Evolutionary conservation across 805 yeast species (phyloP), one percentile per base, ranked within the genome.

Genomic region (Starmerella stigmatis): DNA sequence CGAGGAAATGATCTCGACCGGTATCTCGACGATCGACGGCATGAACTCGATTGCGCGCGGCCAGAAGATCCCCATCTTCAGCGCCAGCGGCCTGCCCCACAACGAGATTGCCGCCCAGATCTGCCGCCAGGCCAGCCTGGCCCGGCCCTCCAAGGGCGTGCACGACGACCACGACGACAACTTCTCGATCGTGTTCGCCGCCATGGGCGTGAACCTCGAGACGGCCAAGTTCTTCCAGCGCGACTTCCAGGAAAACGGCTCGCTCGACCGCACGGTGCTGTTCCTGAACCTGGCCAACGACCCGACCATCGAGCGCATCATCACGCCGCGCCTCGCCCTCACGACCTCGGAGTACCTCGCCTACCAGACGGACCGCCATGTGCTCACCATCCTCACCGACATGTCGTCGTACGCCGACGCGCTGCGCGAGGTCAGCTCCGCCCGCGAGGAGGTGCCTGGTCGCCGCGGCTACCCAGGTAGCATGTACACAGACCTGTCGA

Each of bases 401-500:
- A 92, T 92, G 99, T 86, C 96, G 22, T 92, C 98, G n/a, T 92
- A 92, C 65, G 99, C 99, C 32, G 99, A 92, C 67, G 99, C 99
- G 32, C 73, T 92, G 64, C 88, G 99, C 80, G 99, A 92, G 73
- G 98, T 92, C 42, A 86, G 96, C 53, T 98, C 99, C 51, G 99
- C 99, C 40, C 86, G 99, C 75, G 99, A 92, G 71, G 98, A 94
- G 72, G 98, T 92, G 38, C 98, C 98, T 64, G 99, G 99, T 75
- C 86, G 99, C 78, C 86, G 99, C 80, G 99, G 99, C 75, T 92
- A 92, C 69, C 99, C 99, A 54, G 99, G 99, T 83, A 92, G 92
- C 69, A 92, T 92, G 99, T 92, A 92, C 72, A 92, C 99, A 39
- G 99, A 92, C 81, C 85, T 92, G 74, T 85, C 97, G 42, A 92